These are phyloP conservation scores for Knoxia roxburghii DNA, from an alignment of 257 asterid species.

Conservation along the genomic window DNA sequence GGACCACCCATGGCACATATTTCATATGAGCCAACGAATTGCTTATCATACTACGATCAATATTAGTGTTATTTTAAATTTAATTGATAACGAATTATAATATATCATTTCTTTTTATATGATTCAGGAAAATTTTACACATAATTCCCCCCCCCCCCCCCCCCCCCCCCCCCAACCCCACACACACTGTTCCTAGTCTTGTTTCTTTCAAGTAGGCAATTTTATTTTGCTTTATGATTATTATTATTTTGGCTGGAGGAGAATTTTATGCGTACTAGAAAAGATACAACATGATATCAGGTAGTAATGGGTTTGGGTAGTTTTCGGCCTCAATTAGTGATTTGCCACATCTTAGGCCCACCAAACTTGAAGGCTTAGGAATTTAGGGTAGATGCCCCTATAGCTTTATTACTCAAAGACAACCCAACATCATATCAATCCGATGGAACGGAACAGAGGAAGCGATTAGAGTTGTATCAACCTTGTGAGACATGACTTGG, in stretches of 20 bases:
- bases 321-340: background rate
- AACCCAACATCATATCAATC: background rate
- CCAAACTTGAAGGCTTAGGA: slow-evolving; percentile 7
- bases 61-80: no score
- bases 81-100: no score
- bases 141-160: no score
- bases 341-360: slow-evolving; percentile 2
- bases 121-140: no score
- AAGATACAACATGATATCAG: background rate
- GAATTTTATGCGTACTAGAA: background rate
- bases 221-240: no score
- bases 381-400: background rate
- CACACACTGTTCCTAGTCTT: no score
- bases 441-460: background rate
- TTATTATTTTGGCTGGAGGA: background rate
- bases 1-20: no score
- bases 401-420: slow-evolving; percentile 1
- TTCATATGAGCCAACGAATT: no score
- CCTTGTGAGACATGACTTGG: background rate
- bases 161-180: no score
- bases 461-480: background rate
- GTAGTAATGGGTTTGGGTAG: background rate
- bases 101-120: no score
- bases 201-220: no score
- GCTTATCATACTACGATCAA: no score